Conservation (phyloP, 768 basidiomycete genomes). For the Kwoniella europaea region DNA sequence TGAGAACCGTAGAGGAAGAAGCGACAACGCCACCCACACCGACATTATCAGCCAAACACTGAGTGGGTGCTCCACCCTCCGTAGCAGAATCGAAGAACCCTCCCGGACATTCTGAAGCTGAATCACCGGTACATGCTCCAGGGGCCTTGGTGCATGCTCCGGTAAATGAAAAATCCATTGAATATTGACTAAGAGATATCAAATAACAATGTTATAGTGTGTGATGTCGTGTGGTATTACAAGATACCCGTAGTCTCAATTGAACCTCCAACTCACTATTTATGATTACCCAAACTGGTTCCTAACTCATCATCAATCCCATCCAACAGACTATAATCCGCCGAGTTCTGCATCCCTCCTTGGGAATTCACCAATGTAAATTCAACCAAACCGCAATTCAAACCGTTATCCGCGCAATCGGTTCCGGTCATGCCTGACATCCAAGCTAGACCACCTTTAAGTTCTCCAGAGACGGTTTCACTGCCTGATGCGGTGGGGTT, state of each 20-base stretch:
- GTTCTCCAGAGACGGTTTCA: not conserved
- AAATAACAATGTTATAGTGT: too few species aligned
- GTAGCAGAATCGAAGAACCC: slow-evolving; percentile 22
- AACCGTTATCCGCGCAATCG: not conserved
- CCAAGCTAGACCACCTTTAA: slow-evolving; percentile 9
- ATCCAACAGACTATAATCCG: slow-evolving; percentile 11
- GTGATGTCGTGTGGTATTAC: too few species aligned
- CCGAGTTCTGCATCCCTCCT: slow-evolving; percentile 7
- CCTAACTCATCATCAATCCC: slow-evolving; percentile 4
- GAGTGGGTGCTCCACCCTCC: slow-evolving; percentile 6
- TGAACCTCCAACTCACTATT: not conserved
- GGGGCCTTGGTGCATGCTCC: slow-evolving; percentile 9
- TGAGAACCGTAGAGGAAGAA: not conserved
- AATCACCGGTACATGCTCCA: slow-evolving; percentile 3
- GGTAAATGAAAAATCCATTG: slow-evolving; percentile 4
- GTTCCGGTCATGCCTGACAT: not conserved
- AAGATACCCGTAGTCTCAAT: not conserved
- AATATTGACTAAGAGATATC: not conserved
- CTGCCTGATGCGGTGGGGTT: not conserved
- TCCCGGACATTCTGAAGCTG: slow-evolving; percentile 24
- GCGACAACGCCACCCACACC: slow-evolving; percentile 23
- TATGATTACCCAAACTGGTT: slow-evolving; percentile 7
- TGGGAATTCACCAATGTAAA: slow-evolving; percentile 9
- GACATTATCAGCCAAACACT: slow-evolving; percentile 27
- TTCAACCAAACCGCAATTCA: slow-evolving; percentile 11